Base-by-base conservation (phyloP, 2,329 filamentous ascomycete species). In the Sarocladium kiliense region DNA sequence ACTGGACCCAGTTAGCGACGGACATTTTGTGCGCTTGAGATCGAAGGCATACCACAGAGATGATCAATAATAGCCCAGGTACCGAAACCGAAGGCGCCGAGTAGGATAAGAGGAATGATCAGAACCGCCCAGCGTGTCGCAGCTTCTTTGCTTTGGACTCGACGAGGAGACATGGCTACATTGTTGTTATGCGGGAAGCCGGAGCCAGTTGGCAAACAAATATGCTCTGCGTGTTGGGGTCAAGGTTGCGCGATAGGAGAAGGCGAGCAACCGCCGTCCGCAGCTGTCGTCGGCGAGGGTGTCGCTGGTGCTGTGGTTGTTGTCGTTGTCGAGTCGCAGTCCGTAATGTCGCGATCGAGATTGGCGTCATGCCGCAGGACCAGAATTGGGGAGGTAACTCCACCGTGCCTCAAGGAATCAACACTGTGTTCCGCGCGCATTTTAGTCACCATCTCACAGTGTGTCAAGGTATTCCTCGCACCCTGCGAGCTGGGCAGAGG, bases 11-110 rank as follows among this genome's bases (percentile, higher is more conserved):
- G 53, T 56, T 34, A 44, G 50, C 54, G 42, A 10, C 55, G 58
- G 44, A 54, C 54, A 21, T 27, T 14, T n/a, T 18, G 32, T 34
- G 55, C 25, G 53, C 42, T 18, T 51, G 30, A 50, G 4, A 19
- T 11, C 47, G 55, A 41, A 51, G 57, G 75, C 86, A 66, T 70
- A 91, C 88, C 75, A 66, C 86, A 88, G 58, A 91, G 71, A 45
- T 78, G 78, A 59, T 80, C 84, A 50, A 88, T 82, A 50, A 91
- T 69, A 14, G 85, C 84, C 71, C 88, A 96, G 32, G 84, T 87
- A 19, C 82, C 82, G 69, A 89, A 91, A 36, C 77, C 84, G 58
- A 89, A 78, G 36, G 82, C 76, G 27, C 78, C 85, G 32, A 84
- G 70, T 39, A 96, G 79, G 53, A 93, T 66, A 37, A 85, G 61